Base-by-base conservation (phyloP, 163 green algal species). In the Chloromonas sp. region DNA sequence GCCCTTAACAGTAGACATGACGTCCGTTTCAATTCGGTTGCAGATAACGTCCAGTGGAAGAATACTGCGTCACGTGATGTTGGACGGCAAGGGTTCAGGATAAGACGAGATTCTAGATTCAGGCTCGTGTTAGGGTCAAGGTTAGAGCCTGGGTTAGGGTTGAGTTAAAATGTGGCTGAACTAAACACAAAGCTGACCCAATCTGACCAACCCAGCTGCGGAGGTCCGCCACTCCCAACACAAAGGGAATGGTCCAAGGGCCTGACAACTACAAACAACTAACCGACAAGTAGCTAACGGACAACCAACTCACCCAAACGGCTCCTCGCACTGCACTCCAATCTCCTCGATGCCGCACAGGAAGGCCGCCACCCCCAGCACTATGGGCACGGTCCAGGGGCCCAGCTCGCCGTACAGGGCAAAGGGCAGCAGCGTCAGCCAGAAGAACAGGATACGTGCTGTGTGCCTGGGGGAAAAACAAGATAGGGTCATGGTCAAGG, bases 341-440 rank as follows among this genome's bases (percentile, higher is more conserved):
- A 94, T 94, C 88, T 94, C 90, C 86, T 93, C 87, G 76, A 93
- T 91, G 15, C 90, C 87, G 85, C 88, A 90, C 87, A 93, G 86
- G 80, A 93, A 85, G 61, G 90, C 91, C 14, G 91, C 81, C 61
- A 93, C 90, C 61, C 84, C 85, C 14, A 81, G 83, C 76, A 81
- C 84, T 70, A 91, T 84, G 74, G 88, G 87, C 15, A 91, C 71
- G 59, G 88, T 90, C 80, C 84, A 86, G 84, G 82, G 88, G 71
- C 85, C 85, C 66, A 78, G 87, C 1, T 66, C 74, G 78, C 60
- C 58, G 77, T 86, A 93, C 71, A 93, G 84, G 15, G 87, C 87
- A 13, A 93, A 91, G 58, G 92, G 92, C 86, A 95, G 85, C 78
- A 95, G 85, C 3, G 87, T 88, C 2, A 94, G 86, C 90, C 90